These are phyloP conservation scores for Rhizoclosmatium hyalinum DNA, from an alignment of 371 early-diverging fungal species.

Conservation along the genomic window DNA sequence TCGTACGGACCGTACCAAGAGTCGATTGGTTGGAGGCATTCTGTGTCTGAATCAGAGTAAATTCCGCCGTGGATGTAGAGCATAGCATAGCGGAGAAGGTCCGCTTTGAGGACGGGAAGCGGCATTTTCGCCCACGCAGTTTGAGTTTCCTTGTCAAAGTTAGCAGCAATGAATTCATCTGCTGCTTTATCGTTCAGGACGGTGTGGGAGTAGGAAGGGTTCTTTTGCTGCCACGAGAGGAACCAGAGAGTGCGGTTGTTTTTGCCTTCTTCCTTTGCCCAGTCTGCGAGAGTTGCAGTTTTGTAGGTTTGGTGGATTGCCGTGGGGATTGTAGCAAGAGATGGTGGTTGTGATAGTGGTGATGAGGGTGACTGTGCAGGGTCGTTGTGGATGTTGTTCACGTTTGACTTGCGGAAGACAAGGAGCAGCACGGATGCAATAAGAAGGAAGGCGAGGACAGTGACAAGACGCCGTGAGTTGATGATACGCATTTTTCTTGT, in stretches of 20 bases:
- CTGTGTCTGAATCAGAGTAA: conserved; percentile 28
- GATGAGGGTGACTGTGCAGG: neutral
- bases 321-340: neutral
- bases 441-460: neutral
- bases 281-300: neutral
- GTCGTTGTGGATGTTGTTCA: neutral
- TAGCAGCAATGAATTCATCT: neutral
- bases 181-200: conserved; percentile 15
- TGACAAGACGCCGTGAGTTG: neutral
- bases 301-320: conserved; percentile 19
- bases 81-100: conserved; percentile 27
- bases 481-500: neutral
- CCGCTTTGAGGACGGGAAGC: conserved; percentile 8
- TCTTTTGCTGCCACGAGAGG: neutral
- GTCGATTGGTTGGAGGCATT: conserved; percentile 12
- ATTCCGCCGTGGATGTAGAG: conserved; percentile 24
- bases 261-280: conserved; percentile 10
- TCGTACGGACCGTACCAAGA: neutral
- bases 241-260: conserved; percentile 11
- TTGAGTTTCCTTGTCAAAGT: neutral
- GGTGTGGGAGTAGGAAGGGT: neutral
- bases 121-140: conserved; percentile 6
- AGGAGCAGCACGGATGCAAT: neutral
- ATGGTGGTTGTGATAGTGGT: neutral
- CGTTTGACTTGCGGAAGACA: neutral